Conservation (phyloP, 1,139 yeast genomes). For the Debaryomyces udenii region DNA sequence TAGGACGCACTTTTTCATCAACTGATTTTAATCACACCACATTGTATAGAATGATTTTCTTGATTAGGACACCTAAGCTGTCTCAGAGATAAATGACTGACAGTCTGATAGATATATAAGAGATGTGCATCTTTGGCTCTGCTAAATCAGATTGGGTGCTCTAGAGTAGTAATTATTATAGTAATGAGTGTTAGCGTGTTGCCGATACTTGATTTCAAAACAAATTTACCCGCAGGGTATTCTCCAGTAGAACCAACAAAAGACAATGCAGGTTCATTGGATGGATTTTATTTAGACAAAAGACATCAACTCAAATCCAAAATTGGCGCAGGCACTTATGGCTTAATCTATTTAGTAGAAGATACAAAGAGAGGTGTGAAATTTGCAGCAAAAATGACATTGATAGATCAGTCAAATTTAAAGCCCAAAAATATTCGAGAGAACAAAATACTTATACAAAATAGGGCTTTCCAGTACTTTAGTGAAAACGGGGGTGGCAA, state of each 20-base stretch:
- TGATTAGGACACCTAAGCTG: too few species aligned
- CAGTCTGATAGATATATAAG: too few species aligned
- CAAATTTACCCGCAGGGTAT: conserved; percentile 10
- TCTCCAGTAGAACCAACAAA: conserved; percentile 12
- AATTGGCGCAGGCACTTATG: conserved; percentile 91
- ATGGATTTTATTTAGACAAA: conserved; percentile 26
- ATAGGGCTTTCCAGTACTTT: conserved; percentile 34
- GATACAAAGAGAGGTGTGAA: conserved; percentile 52
- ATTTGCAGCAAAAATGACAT: conserved; percentile 75
- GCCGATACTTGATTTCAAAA: conserved; percentile 18
- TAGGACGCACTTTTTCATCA: neutral
- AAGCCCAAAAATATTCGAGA: conserved; percentile 29
- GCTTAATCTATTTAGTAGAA: conserved; percentile 74
- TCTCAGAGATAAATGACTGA: too few species aligned
- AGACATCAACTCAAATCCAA: conserved; percentile 45
- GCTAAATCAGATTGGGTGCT: too few species aligned
- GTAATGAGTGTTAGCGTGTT: conserved; percentile 23
- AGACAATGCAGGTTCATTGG: conserved; percentile 14
- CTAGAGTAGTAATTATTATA: too few species aligned
- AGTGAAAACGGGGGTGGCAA: conserved; percentile 18
- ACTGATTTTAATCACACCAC: neutral
- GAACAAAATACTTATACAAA: conserved; percentile 37
- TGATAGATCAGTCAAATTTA: conserved; percentile 43
- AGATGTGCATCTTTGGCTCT: too few species aligned
- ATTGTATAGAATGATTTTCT: neutral